Evolutionary conservation across 2,329 filamentous ascomycete species (phyloP), one percentile per base, ranked within the genome.

Genomic region (Neofusicoccum cordaticola): DNA sequence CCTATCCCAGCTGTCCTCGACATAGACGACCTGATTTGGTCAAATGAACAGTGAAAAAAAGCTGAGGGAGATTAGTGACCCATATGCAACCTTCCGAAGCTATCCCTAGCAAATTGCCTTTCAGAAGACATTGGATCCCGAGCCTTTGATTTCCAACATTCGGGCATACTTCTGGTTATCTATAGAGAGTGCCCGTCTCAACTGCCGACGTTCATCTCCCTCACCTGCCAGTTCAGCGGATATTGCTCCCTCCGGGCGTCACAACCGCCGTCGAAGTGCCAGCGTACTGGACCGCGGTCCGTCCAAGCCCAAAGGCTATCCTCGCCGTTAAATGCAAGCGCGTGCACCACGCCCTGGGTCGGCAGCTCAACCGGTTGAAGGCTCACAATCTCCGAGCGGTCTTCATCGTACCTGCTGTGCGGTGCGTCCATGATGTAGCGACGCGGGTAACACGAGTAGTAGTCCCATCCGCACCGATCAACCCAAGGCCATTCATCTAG

Each of bases 261-360:
- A 15, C 27, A 45, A 13, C 19, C 22, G 22, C 8, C 27, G 17
- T 44, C 22, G 37, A 72, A 63, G 3, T 50, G 63, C 70, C 70
- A 72, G 35, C 66, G 64, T 6, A 66, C 57, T 13, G 70, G 50
- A 12, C 71, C 70, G 19, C 48, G 44, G 4, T 70, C 69, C n/a
- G 62, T 67, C 68, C 67, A 69, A 2, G 62, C 71, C 71, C 71
- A 72, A 6, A 72, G 65, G 8, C 12, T 68, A 52, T 70, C 64
- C 34, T 72, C 69, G 15, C 34, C 50, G n/a, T 60, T 35, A 51
- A 71, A 72, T 39, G 66, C 61, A 19, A 72, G 41, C 2, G 44
- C 65, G 44, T 64, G 68, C 1, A 72, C 65, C 4, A 71, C 66
- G 11, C 68, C 68, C 12, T 41, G 47, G 5, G 58, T 57, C 15